These are phyloP conservation scores for Daphne laureola DNA, from an alignment of 441 rosid genomes.

Conservation along the genomic window DNA sequence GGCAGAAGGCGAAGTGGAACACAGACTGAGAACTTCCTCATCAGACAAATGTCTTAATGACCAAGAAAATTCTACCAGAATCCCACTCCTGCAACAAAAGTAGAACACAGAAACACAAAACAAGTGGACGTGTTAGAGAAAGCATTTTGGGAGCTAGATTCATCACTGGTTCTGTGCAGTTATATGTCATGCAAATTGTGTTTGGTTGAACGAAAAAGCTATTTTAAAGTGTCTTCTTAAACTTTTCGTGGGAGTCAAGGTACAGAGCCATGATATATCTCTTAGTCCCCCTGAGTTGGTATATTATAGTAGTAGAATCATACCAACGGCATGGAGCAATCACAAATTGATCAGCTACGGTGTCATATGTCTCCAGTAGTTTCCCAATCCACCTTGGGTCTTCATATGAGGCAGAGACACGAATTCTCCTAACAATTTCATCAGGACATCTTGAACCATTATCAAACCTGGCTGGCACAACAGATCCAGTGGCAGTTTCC, in stretches of 20 bases:
- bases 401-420: slow-evolving; percentile 48
- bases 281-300: no score
- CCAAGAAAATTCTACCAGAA: slow-evolving; percentile 20
- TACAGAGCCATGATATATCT: no score
- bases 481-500: slow-evolving; percentile 52
- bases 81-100: slow-evolving; percentile 42
- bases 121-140: no score
- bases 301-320: neutral
- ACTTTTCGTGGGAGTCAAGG: no score
- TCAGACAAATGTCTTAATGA: slow-evolving; percentile 39
- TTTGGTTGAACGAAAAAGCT: no score
- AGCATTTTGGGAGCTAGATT: no score
- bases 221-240: no score
- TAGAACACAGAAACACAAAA: neutral
- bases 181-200: no score
- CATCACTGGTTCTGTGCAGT: no score
- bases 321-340: slow-evolving; percentile 80
- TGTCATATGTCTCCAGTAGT: slow-evolving; percentile 73
- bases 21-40: slow-evolving; percentile 40
- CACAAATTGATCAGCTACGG: slow-evolving; percentile 52
- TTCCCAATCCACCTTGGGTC: slow-evolving; percentile 57
- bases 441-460: slow-evolving; percentile 69
- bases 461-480: slow-evolving; percentile 61
- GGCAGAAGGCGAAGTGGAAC: slow-evolving; percentile 78
- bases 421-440: slow-evolving; percentile 69